Evolutionary conservation across 1,284 basidiomycete species (phyloP).

Genomic region (Moesziomyces antarcticus): DNA sequence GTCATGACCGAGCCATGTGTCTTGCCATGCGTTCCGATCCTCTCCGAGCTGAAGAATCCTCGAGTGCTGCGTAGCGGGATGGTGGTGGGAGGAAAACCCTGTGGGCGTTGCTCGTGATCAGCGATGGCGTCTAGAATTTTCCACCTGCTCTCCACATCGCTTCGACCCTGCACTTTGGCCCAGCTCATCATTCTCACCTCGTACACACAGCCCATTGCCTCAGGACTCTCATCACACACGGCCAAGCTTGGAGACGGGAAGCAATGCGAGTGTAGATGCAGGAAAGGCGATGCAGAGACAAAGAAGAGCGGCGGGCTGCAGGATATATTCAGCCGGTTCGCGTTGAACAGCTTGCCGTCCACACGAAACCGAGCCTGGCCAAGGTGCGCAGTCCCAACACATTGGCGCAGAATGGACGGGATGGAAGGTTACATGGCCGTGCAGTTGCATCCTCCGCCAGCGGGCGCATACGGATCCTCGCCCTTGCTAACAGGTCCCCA

Average conservation of each 20-base stretch:
- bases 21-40: neutral
- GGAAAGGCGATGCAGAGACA: constrained; percentile 11
- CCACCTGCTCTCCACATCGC: neutral
- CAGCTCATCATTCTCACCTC: too few species aligned
- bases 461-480: constrained; percentile 88
- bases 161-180: too few species aligned
- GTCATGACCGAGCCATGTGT: constrained; percentile 10
- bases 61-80: neutral
- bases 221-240: too few species aligned
- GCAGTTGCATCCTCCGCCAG: constrained; percentile 71
- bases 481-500: constrained; percentile 91
- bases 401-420: too few species aligned
- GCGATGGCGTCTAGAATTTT: constrained; percentile 11
- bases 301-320: neutral
- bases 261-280: neutral
- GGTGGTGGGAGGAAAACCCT: constrained; percentile 12
- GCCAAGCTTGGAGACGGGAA: too few species aligned
- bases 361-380: too few species aligned
- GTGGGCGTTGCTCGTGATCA: constrained; percentile 18
- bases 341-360: neutral
- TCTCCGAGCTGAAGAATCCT: neutral
- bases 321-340: constrained; percentile 22
- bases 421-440: constrained; percentile 46
- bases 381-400: neutral
- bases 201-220: too few species aligned